A percentile compares a stretch with the other conserved stretches of the same genome.
Evolutionary conservation across 1,284 basidiomycete species (phyloP).

Genomic region (Rhizoctonia solani): DNA sequence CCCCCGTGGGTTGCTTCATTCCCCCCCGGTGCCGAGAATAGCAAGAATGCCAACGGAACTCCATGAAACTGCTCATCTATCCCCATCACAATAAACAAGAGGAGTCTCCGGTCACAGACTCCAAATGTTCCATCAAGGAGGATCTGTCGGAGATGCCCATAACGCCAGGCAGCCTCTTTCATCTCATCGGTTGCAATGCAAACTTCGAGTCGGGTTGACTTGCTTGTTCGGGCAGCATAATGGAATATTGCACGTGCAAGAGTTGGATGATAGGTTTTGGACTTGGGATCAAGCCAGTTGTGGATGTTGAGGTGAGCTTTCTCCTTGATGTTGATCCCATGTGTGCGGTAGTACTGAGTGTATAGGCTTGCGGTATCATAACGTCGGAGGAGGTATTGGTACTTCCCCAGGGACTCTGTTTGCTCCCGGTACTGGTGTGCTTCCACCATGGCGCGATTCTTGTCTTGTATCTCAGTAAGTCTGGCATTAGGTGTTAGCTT

Average conservation of each 20-base stretch:
- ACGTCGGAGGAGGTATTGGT: constrained; percentile 36
- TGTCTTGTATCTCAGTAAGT: constrained; percentile 36
- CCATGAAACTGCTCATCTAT: constrained; percentile 44
- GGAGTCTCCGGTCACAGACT: constrained; percentile 44
- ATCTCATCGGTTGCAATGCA: constrained; percentile 47
- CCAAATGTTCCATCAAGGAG: constrained; percentile 51
- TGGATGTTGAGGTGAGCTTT: constrained; percentile 42
- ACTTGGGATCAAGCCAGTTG: constrained; percentile 40
- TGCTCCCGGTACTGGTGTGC: constrained; percentile 26
- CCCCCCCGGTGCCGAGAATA: constrained; percentile 49
- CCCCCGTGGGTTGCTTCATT: constrained; percentile 45
- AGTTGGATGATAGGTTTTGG: constrained; percentile 39
- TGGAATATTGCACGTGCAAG: constrained; percentile 43
- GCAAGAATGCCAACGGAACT: constrained; percentile 46
- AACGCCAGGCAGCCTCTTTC: constrained; percentile 47
- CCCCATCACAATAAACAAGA: constrained; percentile 49
- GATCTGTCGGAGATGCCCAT: constrained; percentile 45
- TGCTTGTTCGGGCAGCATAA: constrained; percentile 40
- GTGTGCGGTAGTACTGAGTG: constrained; percentile 37
- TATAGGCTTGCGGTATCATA: constrained; percentile 42
- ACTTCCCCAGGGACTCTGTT: constrained; percentile 36
- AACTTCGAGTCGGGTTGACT: constrained; percentile 42
- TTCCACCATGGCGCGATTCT: constrained; percentile 32
- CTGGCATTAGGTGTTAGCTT: constrained; percentile 8
- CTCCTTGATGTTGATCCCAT: constrained; percentile 41